A percentile compares a stretch with the other conserved stretches of the same genome.
Evolutionary conservation across 1,284 basidiomycete species (phyloP).

Genomic region (Sanguinoderma infundibulare): DNA sequence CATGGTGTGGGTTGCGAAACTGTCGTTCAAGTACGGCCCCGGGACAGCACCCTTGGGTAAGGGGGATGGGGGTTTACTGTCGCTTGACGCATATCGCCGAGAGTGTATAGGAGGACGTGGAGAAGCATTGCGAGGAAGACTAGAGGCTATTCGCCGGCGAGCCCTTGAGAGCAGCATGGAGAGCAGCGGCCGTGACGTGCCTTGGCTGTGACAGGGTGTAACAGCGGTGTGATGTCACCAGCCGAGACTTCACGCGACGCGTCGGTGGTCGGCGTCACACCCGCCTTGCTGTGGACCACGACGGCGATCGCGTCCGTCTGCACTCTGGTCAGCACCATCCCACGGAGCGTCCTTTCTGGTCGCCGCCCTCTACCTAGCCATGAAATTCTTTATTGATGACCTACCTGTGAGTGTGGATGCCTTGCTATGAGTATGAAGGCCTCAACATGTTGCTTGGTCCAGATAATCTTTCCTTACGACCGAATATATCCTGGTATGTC

Average conservation of each 20-base stretch:
- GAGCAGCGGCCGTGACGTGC: constrained; percentile 18
- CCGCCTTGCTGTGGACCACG: constrained; percentile 20
- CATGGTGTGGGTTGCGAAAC: constrained; percentile 40
- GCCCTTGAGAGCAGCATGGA: constrained; percentile 28
- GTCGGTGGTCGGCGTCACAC: constrained; percentile 15
- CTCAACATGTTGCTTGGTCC: constrained; percentile 3
- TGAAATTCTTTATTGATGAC: constrained; percentile 98
- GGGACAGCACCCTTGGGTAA: constrained; percentile 17
- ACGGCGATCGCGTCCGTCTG: constrained; percentile 10
- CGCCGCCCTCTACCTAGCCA: constrained; percentile 37
- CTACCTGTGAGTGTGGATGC: constrained; percentile 64
- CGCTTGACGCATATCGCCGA: constrained; percentile 20
- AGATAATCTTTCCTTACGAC: constrained; percentile 94
- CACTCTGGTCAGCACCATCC: constrained; percentile 7
- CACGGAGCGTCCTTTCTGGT: background rate
- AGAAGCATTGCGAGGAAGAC: constrained; percentile 9
- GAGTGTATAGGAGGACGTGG: constrained; percentile 3
- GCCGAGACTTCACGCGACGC: constrained; percentile 13
- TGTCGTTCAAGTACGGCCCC: constrained; percentile 36
- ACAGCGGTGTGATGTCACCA: constrained; percentile 14
- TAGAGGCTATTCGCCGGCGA: constrained; percentile 18
- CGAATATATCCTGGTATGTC: constrained; percentile 80
- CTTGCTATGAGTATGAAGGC: too few relatives aligned
- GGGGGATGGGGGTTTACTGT: constrained; percentile 15
- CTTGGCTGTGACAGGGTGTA: constrained; percentile 13